Conservation (phyloP, 192 early-diverging fungal species). For the Coemansia asiatica region DNA sequence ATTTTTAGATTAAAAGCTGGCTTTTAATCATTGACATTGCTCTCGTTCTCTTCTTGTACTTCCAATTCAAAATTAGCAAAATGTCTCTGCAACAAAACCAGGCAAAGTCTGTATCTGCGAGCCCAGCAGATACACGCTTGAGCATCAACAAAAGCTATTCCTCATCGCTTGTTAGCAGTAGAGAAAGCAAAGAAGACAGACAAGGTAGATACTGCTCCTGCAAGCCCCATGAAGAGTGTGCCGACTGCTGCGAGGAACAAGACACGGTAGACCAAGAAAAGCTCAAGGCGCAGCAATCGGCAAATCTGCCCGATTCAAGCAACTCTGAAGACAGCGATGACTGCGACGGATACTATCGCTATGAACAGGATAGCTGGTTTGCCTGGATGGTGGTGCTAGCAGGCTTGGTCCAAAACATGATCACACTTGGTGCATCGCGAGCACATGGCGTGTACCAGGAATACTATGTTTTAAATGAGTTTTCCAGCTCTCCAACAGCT, state of each 20-base stretch:
- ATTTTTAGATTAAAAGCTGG: background rate
- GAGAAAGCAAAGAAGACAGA: too few relatives aligned
- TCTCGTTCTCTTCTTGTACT: too few relatives aligned
- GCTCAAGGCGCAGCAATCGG: background rate
- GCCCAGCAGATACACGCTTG: background rate
- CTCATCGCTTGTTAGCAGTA: background rate
- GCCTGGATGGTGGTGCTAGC: slow-evolving; percentile 44
- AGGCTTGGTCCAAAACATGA: slow-evolving; percentile 43
- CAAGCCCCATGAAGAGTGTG: slow-evolving; percentile 8
- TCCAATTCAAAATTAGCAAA: background rate
- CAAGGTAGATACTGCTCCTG: background rate
- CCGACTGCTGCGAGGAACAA: slow-evolving; percentile 2
- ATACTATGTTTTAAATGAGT: slow-evolving; percentile 41
- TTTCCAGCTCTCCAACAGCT: slow-evolving; percentile 17
- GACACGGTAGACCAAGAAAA: background rate
- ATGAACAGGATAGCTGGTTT: slow-evolving; percentile 34
- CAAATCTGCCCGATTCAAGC: background rate
- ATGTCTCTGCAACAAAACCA: background rate
- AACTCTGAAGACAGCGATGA: background rate
- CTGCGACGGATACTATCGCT: background rate
- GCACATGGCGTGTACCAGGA: slow-evolving; percentile 55
- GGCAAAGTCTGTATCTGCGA: background rate
- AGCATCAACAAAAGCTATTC: background rate
- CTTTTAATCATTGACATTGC: background rate
- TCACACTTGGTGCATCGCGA: slow-evolving; percentile 42